These are phyloP conservation scores for Plectranthus barbatus DNA, from an alignment of 257 asterid species.

Conservation along the genomic window DNA sequence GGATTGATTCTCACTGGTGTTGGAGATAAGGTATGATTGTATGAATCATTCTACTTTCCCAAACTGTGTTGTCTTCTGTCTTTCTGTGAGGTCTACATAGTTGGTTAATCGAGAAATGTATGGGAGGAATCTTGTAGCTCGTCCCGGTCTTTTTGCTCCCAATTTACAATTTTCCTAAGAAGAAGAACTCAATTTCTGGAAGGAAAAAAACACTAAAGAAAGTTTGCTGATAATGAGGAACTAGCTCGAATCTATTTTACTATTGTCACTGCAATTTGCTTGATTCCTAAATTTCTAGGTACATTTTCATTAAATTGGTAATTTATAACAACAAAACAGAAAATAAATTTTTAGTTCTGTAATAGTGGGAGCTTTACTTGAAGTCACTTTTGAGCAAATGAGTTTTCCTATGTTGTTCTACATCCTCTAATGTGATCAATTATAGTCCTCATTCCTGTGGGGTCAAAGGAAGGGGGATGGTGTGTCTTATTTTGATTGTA, in stretches of 20 bases:
- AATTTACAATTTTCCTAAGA: background rate
- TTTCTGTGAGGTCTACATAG: background rate
- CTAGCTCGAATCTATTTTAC: background rate
- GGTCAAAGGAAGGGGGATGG: background rate
- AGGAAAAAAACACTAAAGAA: background rate
- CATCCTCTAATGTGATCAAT: background rate
- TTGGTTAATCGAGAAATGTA: slow-evolving; percentile 3
- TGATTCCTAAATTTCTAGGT: background rate
- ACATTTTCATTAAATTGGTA: background rate
- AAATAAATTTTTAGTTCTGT: too few species aligned
- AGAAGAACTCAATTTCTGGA: background rate
- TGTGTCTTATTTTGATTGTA: too few species aligned
- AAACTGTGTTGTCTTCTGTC: background rate
- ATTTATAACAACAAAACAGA: background rate
- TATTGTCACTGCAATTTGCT: background rate
- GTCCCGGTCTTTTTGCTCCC: background rate
- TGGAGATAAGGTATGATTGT: slow-evolving; percentile 80
- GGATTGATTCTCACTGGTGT: slow-evolving; percentile 87
- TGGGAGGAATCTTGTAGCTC: background rate
- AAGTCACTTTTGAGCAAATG: too few species aligned
- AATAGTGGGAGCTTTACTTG: too few species aligned
- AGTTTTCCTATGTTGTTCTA: background rate
- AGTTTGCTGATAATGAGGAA: background rate
- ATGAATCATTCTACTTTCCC: background rate
- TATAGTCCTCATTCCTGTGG: background rate